Percentiles rank a stretch among this genome's conserved stretches.
These are phyloP conservation scores for Beauveria caledonica DNA, from an alignment of 2,329 filamentous ascomycete genomes.

Conservation along the genomic window DNA sequence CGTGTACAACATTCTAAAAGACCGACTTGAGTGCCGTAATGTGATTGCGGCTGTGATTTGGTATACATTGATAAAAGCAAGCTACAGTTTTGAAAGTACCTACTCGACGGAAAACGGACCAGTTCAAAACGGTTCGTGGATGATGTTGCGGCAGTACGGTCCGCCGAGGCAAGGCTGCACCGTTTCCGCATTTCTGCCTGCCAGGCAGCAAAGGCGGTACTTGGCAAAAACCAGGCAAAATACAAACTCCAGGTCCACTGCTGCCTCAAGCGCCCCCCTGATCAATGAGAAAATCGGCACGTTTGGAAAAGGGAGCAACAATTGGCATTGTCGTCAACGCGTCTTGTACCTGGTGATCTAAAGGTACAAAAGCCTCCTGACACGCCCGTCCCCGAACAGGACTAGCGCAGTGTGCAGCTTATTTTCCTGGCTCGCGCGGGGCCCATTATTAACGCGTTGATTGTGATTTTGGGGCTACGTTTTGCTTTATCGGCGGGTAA, in stretches of 20 bases:
- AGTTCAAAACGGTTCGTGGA: no score
- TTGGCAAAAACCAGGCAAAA: not conserved
- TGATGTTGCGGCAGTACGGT: not conserved
- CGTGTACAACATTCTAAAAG: not conserved
- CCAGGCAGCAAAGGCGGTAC: not conserved
- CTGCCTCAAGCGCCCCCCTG: not conserved
- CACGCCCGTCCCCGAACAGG: conserved; percentile 6
- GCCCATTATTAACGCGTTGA: not conserved
- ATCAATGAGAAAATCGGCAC: conserved; percentile 5
- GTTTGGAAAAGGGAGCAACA: not conserved
- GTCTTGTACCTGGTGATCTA: conserved; percentile 5
- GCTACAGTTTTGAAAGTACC: no score
- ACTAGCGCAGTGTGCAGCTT: not conserved
- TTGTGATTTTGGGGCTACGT: not conserved
- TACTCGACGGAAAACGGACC: no score
- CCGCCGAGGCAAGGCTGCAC: not conserved
- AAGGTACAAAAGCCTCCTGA: not conserved
- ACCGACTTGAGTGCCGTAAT: not conserved
- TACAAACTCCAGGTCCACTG: not conserved
- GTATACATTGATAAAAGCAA: not conserved
- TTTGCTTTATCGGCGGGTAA: not conserved
- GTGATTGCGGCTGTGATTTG: not conserved
- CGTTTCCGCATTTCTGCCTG: not conserved
- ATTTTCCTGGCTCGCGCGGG: not conserved
- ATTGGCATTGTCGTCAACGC: not conserved